Evolutionary conservation across 805 yeast species (phyloP), one percentile per base, ranked within the genome.

Genomic region (Candida palmyrensis): DNA sequence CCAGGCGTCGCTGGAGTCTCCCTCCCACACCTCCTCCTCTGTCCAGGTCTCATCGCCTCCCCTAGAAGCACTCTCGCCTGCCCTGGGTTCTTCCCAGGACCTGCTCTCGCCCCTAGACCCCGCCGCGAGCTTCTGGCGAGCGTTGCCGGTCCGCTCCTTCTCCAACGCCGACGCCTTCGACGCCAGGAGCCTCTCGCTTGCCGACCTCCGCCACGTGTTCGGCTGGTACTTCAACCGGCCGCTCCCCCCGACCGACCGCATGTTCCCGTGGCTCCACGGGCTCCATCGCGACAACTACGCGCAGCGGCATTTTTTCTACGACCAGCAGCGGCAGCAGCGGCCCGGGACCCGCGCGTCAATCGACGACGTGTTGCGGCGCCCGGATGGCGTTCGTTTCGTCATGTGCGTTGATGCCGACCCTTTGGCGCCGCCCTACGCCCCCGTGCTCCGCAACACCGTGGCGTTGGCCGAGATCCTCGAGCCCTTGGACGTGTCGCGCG

Each of bases 221-320:
- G 33, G 39, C 13, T 61, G 66, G 62, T 66, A 66, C 42, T 66
- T 66, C 42, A 53, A 57, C 42, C 45, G 46, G 13, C 56, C 59
- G 1, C 49, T 66, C 3, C 95, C 96, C 0, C 73, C 73, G 3
- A 80, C 89, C 13, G 71, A 67, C 16, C 49, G 49, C 8, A 75
- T 89, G 70, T 89, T 88, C 47, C 97, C 97, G 0, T 88, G 96
- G 96, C 64, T 86, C 17, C 96, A 89, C 53, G 92, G 95, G 1
- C 63, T 83, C 27, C 77, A 80, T 40, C 66, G 65, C 10, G 64
- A 68, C 22, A 76, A 77, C 47, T 60, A 68, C 26, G 73, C 79
- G 16, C 82, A 77, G 47, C 57, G 70, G 27, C 59, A 68, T 53
- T 62, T 76, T 40, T 65, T 66, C 39, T 36, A 57, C 9, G 48